Percentiles rank a stretch among this genome's conserved stretches.
phyloP scores from a whole-genome alignment of 352 stramenopile species.

The Pythium monospermum region DNA sequence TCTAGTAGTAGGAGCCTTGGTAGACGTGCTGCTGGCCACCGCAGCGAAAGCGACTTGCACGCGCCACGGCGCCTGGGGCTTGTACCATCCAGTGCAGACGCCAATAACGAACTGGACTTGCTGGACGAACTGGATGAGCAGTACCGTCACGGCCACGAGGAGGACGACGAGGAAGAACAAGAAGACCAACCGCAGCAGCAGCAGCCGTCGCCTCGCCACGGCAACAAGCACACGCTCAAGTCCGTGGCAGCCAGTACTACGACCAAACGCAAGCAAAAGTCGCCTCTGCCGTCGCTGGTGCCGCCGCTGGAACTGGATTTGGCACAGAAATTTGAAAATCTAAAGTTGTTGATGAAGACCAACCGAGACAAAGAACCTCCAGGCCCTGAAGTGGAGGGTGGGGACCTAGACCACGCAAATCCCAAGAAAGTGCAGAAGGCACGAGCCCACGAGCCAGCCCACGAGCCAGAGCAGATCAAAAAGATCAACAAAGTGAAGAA shows the following conservation, averaged over 20 bases:
- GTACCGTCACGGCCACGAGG: constrained; percentile 9
- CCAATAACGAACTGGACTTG: constrained; percentile 48
- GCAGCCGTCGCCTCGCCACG: background rate
- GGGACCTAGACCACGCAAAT: background rate
- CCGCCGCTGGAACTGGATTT: constrained; percentile 32
- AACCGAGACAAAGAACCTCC: constrained; percentile 29
- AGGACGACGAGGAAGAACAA: background rate
- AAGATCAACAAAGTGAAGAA: background rate
- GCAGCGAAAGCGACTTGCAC: constrained; percentile 62
- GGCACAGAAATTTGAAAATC: constrained; percentile 54
- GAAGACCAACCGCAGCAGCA: constrained; percentile 6
- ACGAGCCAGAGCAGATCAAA: background rate
- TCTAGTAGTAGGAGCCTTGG: constrained; percentile 9
- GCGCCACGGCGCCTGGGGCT: constrained; percentile 34
- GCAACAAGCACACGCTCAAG: background rate
- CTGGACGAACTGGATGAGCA: constrained; percentile 34
- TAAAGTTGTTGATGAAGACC: constrained; percentile 54
- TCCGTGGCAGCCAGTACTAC: background rate
- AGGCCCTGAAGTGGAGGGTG: constrained; percentile 6
- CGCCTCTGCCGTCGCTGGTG: constrained; percentile 4
- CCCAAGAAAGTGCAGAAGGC: background rate
- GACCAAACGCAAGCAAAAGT: background rate
- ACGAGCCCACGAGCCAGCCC: background rate
- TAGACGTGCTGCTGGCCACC: constrained; percentile 23
- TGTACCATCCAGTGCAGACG: constrained; percentile 53